A percentile compares a stretch with the other conserved stretches of the same genome.
Evolutionary conservation across 140 eudicot genomes (phyloP).

Genomic region (Stevia rebaudiana): DNA sequence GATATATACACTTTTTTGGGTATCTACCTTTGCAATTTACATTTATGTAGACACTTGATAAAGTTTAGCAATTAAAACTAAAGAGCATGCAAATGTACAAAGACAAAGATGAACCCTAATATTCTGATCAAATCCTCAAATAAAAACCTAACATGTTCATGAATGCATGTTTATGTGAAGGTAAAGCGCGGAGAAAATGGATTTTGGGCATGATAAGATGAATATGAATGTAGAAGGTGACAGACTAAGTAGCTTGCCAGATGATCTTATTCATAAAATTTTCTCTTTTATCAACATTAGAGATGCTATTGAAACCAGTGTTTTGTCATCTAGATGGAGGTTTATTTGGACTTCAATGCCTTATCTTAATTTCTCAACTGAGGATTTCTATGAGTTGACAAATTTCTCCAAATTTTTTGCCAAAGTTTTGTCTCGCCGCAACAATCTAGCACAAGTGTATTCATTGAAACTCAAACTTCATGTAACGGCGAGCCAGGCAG

Average conservation of each 20-base stretch:
- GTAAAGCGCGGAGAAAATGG: slow-evolving; percentile 1
- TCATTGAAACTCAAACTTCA: not conserved
- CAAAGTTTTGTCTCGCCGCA: slow-evolving; percentile 4
- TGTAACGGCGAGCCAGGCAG: not conserved
- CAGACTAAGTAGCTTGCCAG: slow-evolving; percentile 30
- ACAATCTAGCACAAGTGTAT: not conserved
- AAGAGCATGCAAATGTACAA: too few relatives aligned
- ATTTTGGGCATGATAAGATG: not conserved
- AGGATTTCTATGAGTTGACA: not conserved
- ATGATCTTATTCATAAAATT: slow-evolving; percentile 21
- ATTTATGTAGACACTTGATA: too few relatives aligned
- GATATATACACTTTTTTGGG: too few relatives aligned
- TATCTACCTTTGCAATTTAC: too few relatives aligned
- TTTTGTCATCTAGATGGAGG: slow-evolving; percentile 30
- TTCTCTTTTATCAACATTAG: slow-evolving; percentile 15
- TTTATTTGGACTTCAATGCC: slow-evolving; percentile 21
- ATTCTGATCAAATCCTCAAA: too few relatives aligned
- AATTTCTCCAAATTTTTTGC: slow-evolving; percentile 13
- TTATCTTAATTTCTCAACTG: slow-evolving; percentile 1
- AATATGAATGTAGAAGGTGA: not conserved
- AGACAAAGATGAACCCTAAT: not conserved
- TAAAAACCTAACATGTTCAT: too few relatives aligned
- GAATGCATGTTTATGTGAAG: not conserved
- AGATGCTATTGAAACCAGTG: slow-evolving; percentile 16
- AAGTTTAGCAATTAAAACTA: too few relatives aligned